Percentiles rank a stretch among this genome's conserved stretches.
Conservation (phyloP, 2,329 filamentous ascomycete genomes). For the Colletotrichum simmondsii region DNA sequence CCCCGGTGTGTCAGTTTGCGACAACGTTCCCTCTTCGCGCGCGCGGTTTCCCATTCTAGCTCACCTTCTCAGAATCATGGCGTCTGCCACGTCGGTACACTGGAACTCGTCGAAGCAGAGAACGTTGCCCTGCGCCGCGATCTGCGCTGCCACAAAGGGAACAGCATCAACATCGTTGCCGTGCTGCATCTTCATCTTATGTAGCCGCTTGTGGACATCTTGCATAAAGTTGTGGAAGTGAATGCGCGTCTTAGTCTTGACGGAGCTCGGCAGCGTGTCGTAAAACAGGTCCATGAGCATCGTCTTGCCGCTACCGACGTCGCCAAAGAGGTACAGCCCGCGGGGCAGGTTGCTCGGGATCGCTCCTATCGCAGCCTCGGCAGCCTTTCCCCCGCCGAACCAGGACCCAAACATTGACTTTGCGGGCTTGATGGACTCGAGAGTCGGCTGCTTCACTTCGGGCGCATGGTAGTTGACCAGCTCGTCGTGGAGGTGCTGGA, state of each 20-base stretch:
- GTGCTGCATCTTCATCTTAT: conserved; percentile 88
- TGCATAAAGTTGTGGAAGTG: conserved; percentile 99
- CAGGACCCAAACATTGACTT: conserved; percentile 69
- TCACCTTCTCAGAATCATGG: conserved; percentile 91
- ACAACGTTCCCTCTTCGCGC: no score
- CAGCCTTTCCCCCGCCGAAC: conserved; percentile 61
- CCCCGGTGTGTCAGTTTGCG: neutral
- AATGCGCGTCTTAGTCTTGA: conserved; percentile 87
- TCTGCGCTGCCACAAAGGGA: conserved; percentile 93
- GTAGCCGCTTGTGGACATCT: conserved; percentile 90
- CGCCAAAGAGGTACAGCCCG: conserved; percentile 93
- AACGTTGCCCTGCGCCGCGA: conserved; percentile 85
- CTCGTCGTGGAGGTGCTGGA: conserved; percentile 90
- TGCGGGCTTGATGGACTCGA: conserved; percentile 73
- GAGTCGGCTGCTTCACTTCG: conserved; percentile 78
- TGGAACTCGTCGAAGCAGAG: conserved; percentile 99
- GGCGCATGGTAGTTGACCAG: conserved; percentile 79
- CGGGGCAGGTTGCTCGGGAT: conserved; percentile 83
- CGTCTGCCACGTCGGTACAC: conserved; percentile 97
- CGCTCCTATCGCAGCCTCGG: conserved; percentile 51
- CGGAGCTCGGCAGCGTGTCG: conserved; percentile 85
- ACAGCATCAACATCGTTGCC: conserved; percentile 91
- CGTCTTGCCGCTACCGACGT: conserved; percentile 97
- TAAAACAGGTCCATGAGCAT: conserved; percentile 99
- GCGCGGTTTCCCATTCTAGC: conserved; percentile 19